Percentiles rank a stretch among this genome's conserved stretches.
phyloP scores from a whole-genome alignment of 805 yeast genomes.

The Kuraishia borneana region DNA sequence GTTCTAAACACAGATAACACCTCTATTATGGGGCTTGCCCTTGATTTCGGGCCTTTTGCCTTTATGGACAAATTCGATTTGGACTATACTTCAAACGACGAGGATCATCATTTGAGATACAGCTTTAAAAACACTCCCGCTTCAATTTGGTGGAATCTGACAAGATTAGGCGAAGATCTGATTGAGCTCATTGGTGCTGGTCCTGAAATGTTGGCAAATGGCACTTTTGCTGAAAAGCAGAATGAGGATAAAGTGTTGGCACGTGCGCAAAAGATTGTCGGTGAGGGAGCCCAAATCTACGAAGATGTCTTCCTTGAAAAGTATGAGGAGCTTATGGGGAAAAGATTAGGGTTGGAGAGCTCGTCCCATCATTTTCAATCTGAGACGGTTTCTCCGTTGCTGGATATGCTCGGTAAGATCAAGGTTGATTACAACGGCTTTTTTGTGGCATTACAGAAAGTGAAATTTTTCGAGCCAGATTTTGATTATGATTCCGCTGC shows the following conservation, averaged over 20 bases:
- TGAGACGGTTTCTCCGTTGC: constrained; percentile 43
- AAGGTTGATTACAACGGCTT: constrained; percentile 74
- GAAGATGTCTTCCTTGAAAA: constrained; percentile 47
- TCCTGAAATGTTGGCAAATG: constrained; percentile 29
- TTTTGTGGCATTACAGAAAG: constrained; percentile 51
- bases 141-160: constrained; percentile 88
- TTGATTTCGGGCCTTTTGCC: constrained; percentile 94
- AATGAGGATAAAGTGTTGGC: constrained; percentile 37
- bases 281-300: constrained; percentile 52
- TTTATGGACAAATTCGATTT: constrained; percentile 82
- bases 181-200: constrained; percentile 77
- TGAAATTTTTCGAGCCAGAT: constrained; percentile 18
- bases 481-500: constrained; percentile 20
- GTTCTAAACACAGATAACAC: constrained; percentile 93
- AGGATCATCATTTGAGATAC: constrained; percentile 63
- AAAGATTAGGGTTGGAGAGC: constrained; percentile 55
- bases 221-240: constrained; percentile 31
- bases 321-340: constrained; percentile 46
- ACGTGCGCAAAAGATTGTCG: constrained; percentile 58
- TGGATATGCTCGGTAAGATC: constrained; percentile 48
- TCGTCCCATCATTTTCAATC: constrained; percentile 27
- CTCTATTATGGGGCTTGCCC: constrained; percentile 73
- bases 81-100: constrained; percentile 79
- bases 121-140: constrained; percentile 78
- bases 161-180: constrained; percentile 72